Base-by-base conservation (phyloP, 2,329 filamentous ascomycete genomes). In the Thelonectria blattea region DNA sequence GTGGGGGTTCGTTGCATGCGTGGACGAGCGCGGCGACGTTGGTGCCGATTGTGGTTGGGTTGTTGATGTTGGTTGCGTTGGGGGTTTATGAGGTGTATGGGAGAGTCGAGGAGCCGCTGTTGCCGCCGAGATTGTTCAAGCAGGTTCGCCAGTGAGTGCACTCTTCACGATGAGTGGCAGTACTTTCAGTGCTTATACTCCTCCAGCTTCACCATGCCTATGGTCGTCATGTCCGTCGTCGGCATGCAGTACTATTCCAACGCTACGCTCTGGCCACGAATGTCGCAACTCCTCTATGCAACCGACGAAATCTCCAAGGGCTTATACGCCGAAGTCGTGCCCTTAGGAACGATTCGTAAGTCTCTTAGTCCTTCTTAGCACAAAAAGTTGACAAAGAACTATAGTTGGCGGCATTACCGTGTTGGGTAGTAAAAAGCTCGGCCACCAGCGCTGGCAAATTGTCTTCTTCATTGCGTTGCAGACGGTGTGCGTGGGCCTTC, bases 241-340 rank as follows among this genome's bases (percentile, higher is more conserved):
- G 57, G 57, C 12, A 60, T 60, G 57, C 57, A 60, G 27, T 60
- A 55, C 30, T 60, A 60, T 17, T 60, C 57, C 1, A 60, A 60
- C 39, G 57, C 57, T 1, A 60, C 57, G 17, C 47, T 60, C 1
- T 60, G 57, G 57, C 57, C 51, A n/a, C 50, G 57, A 34, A 47
- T 60, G 52, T 60, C 57, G 1, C 52, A 60, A 14, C 51, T 60
- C 1, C 46, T 60, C 2, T 60, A 60, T 15, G 57, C 51, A 6
- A 60, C 57, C 1, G 57, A 60, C 20, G 57, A 60, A 17, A 60
- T 60, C 15, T 55, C 57, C 18, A 60, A 60, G 14, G 57, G 57
- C 3, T 37, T 56, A 11, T 56, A 60, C 11, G 52, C 58, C 18
- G 49, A 50, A 1, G 52, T 52, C 14, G 58, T 60, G 24, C 58